phyloP scores from a whole-genome alignment of 352 stramenopile species.

The Pelagophyceae sp. region DNA sequence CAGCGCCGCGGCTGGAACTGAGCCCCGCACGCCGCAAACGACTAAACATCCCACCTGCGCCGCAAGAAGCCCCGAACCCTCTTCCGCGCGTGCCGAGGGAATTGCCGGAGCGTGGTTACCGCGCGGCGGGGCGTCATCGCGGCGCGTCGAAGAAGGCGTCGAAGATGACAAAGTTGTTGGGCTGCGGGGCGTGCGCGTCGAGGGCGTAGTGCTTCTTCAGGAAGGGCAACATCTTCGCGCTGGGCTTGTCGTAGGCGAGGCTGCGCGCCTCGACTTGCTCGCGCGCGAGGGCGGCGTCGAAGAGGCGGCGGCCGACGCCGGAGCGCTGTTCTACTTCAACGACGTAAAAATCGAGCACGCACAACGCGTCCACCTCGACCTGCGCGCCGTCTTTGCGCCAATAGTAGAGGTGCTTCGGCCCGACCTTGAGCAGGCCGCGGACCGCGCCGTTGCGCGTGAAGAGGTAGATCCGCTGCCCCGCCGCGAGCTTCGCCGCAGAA shows the following conservation, averaged over 20 bases:
- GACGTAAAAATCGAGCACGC: constrained; percentile 67
- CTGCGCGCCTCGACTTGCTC: constrained; percentile 14
- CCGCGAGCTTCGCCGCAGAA: neutral
- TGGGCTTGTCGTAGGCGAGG: constrained; percentile 65
- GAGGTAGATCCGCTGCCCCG: neutral
- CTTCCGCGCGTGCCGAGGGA: too few relatives aligned
- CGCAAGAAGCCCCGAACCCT: too few relatives aligned
- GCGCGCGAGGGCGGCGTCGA: constrained; percentile 48
- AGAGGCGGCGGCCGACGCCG: constrained; percentile 54
- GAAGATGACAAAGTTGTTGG: constrained; percentile 73
- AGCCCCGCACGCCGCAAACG: too few relatives aligned
- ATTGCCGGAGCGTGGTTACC: too few relatives aligned
- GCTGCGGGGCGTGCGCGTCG: constrained; percentile 47
- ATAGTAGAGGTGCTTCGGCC: constrained; percentile 15
- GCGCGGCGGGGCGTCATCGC: too few relatives aligned
- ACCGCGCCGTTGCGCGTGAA: neutral
- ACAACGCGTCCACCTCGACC: constrained; percentile 39
- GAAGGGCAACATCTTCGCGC: constrained; percentile 63
- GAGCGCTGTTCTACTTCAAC: constrained; percentile 46
- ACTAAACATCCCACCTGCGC: too few relatives aligned
- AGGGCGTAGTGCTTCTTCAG: constrained; percentile 57
- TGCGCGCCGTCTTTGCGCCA: neutral
- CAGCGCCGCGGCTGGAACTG: too few relatives aligned
- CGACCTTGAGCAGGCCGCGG: neutral
- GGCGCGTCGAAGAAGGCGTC: constrained; percentile 49